Base-by-base conservation (phyloP, 768 basidiomycete genomes). In the Psilocybe subaeruginosa region DNA sequence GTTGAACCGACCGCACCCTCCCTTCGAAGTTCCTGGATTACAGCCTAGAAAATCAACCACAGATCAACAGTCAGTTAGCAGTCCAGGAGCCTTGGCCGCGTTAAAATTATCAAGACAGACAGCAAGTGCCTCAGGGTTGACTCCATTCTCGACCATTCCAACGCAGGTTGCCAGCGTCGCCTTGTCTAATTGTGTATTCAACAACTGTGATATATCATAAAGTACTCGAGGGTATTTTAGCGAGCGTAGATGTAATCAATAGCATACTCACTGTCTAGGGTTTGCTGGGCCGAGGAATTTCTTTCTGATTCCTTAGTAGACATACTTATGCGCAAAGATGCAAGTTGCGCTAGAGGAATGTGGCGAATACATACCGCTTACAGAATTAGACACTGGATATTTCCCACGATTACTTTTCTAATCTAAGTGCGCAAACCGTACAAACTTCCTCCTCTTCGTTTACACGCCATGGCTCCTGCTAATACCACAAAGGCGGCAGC, bases 81-180 rank as follows among this genome's bases (percentile, higher is more conserved):
- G 53, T 65, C 37, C 58, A 61, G n/a, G 35, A 27, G 41, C 41
- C 11, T 43, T 43, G 54, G 41, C 41, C 41, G 31, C 49, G 27
- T 49, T 37, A 19, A 23, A 17, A 35, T 35, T n/a, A 70, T 47
- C 47, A 56, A 56, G 37, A 68, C 74, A 57, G 71, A 96, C 95
- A 67, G 94, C 95, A 49, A 97, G 80, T 0, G 93, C 94, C 69
- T 96, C 93, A 9, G 95, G 93, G 73, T 96, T 97, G 50, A 91
- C 92, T 16, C 95, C 95, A 62, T 86, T 89, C 76, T 97, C 95
- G 67, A 97, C 94, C 90, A 97, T 89, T 43, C 88, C 84, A 23
- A 97, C 87, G 72, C 95, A 97, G 27, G 91, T 95, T 37, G 91
- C 93, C n/a, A 97, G 84, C 2, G 92, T 93, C 70, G 94, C 91